These are phyloP conservation scores for Glycyrrhiza uralensis DNA, from an alignment of 306 rosid genomes.

Conservation along the genomic window DNA sequence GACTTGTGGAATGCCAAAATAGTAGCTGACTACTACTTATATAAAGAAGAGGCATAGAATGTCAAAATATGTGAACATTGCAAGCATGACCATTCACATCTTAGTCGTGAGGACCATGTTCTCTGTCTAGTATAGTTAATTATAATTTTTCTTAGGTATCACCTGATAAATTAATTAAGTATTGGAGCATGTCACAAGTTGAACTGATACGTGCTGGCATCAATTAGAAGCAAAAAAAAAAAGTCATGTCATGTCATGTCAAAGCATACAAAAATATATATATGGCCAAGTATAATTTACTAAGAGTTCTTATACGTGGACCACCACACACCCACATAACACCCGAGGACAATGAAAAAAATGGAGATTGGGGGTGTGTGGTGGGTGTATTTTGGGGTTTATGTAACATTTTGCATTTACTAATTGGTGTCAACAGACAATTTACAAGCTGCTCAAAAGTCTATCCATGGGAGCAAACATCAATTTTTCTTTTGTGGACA, in stretches of 20 bases:
- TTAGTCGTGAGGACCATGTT: conserved; percentile 53
- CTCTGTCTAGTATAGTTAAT: neutral
- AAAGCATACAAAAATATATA: neutral
- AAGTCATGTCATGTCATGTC: conserved; percentile 24
- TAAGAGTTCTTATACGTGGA: too few relatives aligned
- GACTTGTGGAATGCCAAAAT: conserved; percentile 20
- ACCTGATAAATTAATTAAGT: conserved; percentile 25
- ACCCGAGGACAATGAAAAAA: too few relatives aligned
- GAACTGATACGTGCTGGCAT: conserved; percentile 41
- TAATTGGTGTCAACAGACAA: too few relatives aligned
- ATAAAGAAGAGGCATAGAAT: conserved; percentile 9
- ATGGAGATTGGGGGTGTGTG: too few relatives aligned
- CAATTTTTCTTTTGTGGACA: too few relatives aligned
- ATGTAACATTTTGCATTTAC: too few relatives aligned
- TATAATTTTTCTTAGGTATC: neutral
- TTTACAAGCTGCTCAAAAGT: too few relatives aligned
- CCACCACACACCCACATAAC: too few relatives aligned
- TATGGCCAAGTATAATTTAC: neutral
- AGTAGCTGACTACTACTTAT: conserved; percentile 22
- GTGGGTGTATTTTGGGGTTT: too few relatives aligned
- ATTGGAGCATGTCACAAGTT: neutral
- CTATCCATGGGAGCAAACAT: too few relatives aligned
- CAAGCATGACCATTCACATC: conserved; percentile 31
- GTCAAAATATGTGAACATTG: conserved; percentile 25
- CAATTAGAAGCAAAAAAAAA: conserved; percentile 8